A percentile compares a stretch with the other conserved stretches of the same genome.
Conservation (phyloP, 495 filamentous ascomycete genomes). For the Gamarada debralockiae region DNA sequence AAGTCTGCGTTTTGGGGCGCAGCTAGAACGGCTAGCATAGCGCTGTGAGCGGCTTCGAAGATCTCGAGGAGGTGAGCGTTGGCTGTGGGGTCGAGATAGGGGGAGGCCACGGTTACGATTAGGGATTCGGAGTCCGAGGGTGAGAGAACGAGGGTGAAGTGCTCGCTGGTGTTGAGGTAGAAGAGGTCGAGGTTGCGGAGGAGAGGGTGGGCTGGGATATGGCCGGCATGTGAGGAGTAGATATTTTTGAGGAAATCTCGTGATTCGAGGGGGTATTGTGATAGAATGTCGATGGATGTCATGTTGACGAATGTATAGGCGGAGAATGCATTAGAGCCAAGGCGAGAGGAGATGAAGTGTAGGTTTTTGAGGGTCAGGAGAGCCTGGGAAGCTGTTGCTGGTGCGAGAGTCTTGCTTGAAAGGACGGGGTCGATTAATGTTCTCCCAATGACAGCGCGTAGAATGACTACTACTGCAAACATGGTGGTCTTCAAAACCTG, state of each 20-base stretch:
- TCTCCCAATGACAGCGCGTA: slow-evolving; percentile 70
- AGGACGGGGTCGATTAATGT: slow-evolving; percentile 43
- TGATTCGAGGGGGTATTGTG: slow-evolving; percentile 65
- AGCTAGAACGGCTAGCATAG: slow-evolving; percentile 78
- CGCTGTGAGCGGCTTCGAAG: slow-evolving; percentile 89
- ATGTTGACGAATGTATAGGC: slow-evolving; percentile 82
- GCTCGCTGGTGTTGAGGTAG: slow-evolving; percentile 87
- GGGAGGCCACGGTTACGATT: slow-evolving; percentile 66
- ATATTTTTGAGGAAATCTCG: slow-evolving; percentile 64
- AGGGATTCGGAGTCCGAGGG: slow-evolving; percentile 64
- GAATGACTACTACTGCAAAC: slow-evolving; percentile 72
- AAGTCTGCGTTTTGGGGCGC: slow-evolving; percentile 71
- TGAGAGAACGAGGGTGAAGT: slow-evolving; percentile 70
- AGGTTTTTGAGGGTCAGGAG: slow-evolving; percentile 78
- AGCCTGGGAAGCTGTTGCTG: slow-evolving; percentile 68
- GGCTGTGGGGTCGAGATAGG: slow-evolving; percentile 68
- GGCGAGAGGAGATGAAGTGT: slow-evolving; percentile 81
- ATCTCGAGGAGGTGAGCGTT: slow-evolving; percentile 65
- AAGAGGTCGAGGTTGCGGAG: slow-evolving; percentile 81
- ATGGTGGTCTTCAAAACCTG: slow-evolving; percentile 73
- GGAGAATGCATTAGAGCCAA: slow-evolving; percentile 67
- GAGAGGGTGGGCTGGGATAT: slow-evolving; percentile 70
- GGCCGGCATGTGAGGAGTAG: slow-evolving; percentile 55
- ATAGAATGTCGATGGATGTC: slow-evolving; percentile 82
- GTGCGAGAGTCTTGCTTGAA: slow-evolving; percentile 48